Percentiles rank a stretch among this genome's conserved stretches.
Conservation (phyloP, 495 filamentous ascomycete genomes). For the Lophium mytilinum region DNA sequence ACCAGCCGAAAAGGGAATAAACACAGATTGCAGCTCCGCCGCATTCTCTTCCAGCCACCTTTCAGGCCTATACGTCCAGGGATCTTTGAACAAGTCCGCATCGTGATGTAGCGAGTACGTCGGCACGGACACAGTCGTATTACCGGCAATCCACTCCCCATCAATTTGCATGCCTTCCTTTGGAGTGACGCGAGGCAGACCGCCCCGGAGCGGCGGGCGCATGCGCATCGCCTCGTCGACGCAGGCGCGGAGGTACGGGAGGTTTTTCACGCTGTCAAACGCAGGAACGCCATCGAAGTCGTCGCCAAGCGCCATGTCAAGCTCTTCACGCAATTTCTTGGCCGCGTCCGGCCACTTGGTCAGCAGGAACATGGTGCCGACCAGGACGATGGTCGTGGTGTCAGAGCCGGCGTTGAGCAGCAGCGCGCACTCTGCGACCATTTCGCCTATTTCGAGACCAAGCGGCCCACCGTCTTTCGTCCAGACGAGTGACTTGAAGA, state of each 20-base stretch:
- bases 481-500: constrained; percentile 48
- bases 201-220: not conserved
- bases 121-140: not conserved
- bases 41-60: constrained; percentile 18
- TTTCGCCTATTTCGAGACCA: constrained; percentile 28
- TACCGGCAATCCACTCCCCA: not conserved
- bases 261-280: constrained; percentile 33
- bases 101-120: not conserved
- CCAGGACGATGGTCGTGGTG: constrained; percentile 28
- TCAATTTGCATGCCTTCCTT: not conserved
- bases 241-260: not conserved
- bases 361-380: constrained; percentile 22
- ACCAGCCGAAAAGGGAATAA: constrained; percentile 39
- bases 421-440: constrained; percentile 26
- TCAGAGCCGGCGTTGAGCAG: constrained; percentile 29
- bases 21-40: constrained; percentile 38
- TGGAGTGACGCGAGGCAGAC: not conserved
- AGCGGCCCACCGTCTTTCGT: constrained; percentile 37
- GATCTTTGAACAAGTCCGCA: constrained; percentile 8
- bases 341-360: constrained; percentile 16
- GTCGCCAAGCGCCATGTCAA: constrained; percentile 25
- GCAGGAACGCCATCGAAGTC: constrained; percentile 35
- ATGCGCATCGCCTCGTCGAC: constrained; percentile 1
- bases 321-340: constrained; percentile 11
- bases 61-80: constrained; percentile 24